Evolutionary conservation across 1,284 basidiomycete species (phyloP).

Genomic region (Boletus semigastroideus): DNA sequence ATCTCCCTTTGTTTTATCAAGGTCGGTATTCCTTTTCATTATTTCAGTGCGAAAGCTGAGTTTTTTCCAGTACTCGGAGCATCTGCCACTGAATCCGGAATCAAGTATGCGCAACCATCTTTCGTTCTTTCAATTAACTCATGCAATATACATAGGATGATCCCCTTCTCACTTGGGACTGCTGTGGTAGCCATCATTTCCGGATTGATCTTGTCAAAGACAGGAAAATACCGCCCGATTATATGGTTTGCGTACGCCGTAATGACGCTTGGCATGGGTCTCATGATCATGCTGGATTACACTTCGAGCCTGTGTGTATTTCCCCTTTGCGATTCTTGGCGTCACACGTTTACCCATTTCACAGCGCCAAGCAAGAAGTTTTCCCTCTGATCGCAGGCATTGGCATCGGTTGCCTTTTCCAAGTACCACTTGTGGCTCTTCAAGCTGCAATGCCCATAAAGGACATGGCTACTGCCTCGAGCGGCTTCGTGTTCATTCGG

Average conservation of each 20-base stretch:
- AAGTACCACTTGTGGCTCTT: conserved; percentile 62
- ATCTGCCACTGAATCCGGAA: conserved; percentile 72
- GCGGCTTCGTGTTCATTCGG: conserved; percentile 72
- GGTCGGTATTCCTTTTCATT: conserved; percentile 7
- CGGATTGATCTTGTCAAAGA: conserved; percentile 61
- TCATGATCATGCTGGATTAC: conserved; percentile 55
- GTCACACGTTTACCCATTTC: background rate
- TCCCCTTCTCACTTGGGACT: conserved; percentile 70
- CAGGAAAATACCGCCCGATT: conserved; percentile 57
- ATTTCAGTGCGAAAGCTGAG: conserved; percentile 27
- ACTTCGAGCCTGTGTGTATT: conserved; percentile 45
- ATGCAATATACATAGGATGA: conserved; percentile 50
- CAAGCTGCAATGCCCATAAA: conserved; percentile 81
- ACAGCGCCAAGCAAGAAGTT: conserved; percentile 57
- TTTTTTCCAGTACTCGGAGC: conserved; percentile 55
- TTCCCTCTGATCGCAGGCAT: conserved; percentile 63
- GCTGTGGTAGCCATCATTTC: conserved; percentile 56
- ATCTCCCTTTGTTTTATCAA: conserved; percentile 80
- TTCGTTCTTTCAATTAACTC: background rate
- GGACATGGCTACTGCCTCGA: conserved; percentile 78
- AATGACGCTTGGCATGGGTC: conserved; percentile 62
- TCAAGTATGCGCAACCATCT: conserved; percentile 46
- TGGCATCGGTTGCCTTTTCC: conserved; percentile 68
- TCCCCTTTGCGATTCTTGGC: conserved; percentile 14
- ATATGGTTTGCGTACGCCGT: conserved; percentile 60